phyloP scores from a whole-genome alignment of 2,329 filamentous ascomycete species.

The Cucurbitaria berberidis region DNA sequence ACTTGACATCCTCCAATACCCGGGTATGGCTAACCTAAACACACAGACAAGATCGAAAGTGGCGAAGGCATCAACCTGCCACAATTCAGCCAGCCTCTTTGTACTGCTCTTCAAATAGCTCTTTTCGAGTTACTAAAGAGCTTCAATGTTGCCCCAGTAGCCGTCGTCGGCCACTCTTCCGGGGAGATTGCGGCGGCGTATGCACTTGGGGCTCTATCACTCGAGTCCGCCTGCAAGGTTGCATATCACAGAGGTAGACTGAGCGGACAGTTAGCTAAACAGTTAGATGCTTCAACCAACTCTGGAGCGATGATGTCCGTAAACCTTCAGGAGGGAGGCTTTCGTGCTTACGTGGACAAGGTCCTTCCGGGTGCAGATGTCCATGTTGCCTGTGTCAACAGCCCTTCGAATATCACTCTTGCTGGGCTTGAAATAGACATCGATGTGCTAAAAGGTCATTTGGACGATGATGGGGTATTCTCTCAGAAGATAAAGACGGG shows the following conservation, averaged over 20 bases:
- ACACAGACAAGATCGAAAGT: not conserved
- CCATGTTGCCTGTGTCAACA: conserved; percentile 44
- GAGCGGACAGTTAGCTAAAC: conserved; percentile 13
- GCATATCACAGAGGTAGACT: conserved; percentile 22
- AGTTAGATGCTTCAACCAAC: conserved; percentile 49
- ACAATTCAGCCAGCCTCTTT: conserved; percentile 27
- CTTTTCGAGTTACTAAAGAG: conserved; percentile 22
- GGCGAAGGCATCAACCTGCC: conserved; percentile 15
- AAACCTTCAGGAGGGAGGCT: conserved; percentile 1
- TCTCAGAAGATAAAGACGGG: conserved; percentile 49
- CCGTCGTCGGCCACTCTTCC: conserved; percentile 39
- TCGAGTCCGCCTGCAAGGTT: conserved; percentile 19
- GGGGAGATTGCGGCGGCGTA: conserved; percentile 46
- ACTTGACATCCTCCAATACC: no score
- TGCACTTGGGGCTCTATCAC: conserved; percentile 14
- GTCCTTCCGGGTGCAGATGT: conserved; percentile 5
- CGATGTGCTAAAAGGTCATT: conserved; percentile 31
- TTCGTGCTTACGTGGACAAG: conserved; percentile 11
- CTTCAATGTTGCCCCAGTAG: conserved; percentile 16
- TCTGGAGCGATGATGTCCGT: conserved; percentile 29
- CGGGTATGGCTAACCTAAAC: no score
- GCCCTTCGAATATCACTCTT: conserved; percentile 33
- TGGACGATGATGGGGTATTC: conserved; percentile 49
- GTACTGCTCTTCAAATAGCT: conserved; percentile 28
- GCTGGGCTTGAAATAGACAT: conserved; percentile 39